Evolutionary conservation across 805 yeast genomes (phyloP), one percentile per base, ranked within the genome.

Genomic region (Sungouiella blattae): DNA sequence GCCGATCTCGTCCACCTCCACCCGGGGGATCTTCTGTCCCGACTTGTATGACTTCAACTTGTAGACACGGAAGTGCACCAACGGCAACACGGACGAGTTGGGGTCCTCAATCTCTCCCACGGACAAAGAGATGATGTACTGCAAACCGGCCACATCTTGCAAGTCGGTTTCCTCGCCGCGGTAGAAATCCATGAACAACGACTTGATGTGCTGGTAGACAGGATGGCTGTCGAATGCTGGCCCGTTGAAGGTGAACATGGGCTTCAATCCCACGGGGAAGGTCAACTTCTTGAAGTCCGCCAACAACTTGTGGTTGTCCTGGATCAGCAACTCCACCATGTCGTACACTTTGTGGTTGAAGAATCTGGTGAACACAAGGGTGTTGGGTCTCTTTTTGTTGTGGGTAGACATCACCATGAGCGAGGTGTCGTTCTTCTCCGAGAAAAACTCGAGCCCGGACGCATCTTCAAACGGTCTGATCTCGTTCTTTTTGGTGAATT

Each of bases 121-220:
- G 23, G 87, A 77, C 36, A 93, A 64, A 3, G 95, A 76, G 47
- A 93, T 87, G 34, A 93, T 83, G 58, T 87, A 85, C 62, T 93
- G 98, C 48, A 93, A 71, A 32, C 97, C 97, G 2, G 96, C 94
- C 29, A 91, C 95, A 59, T 93, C 98, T 55, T 87, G 88, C 52
- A 83, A 67, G 39, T 78, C 82, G 16, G 88, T 79, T 35, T 74
- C 79, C 48, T 85, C 87, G 30, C 88, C 98, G 49, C 94, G 74
- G 73, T 82, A 93, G 59, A 93, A 83, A 62, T 93, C 98, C 46
- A 93, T 54, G 53, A 93, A 88, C 46, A 89, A 69, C 0, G 96
- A 87, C 64, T 91, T 91, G 45, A 88, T 56, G 43, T 89, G 96
- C 59, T 73, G 77, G 64, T 74, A 89, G 17, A 82, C 81, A 18